Evolutionary conservation across 345 rosid species (phyloP).

Genomic region (Balakata baccata): DNA sequence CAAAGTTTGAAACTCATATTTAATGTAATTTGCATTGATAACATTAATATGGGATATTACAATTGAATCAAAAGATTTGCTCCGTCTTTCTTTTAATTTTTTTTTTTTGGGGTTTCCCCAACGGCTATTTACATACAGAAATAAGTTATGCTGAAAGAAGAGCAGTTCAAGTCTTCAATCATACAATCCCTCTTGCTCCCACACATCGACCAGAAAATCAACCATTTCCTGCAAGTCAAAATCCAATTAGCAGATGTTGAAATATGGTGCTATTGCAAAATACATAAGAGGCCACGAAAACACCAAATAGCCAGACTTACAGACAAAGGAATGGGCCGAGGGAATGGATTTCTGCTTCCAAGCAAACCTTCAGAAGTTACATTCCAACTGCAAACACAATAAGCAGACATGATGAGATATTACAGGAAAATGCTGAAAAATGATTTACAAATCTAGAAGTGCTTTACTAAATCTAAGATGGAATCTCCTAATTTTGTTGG

Average conservation of each 20-base stretch:
- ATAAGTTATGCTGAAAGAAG: background rate
- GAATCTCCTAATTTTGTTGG: background rate
- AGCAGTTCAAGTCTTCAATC: conserved; percentile 18
- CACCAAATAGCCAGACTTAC: conserved; percentile 37
- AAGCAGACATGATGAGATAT: background rate
- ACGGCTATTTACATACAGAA: conserved; percentile 18
- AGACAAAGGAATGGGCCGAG: conserved; percentile 63
- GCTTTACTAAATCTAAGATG: background rate
- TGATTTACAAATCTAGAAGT: no score
- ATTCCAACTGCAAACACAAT: conserved; percentile 46
- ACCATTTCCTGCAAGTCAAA: conserved; percentile 27
- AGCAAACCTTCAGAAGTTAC: conserved; percentile 63
- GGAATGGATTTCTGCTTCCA: conserved; percentile 54
- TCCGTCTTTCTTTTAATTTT: background rate
- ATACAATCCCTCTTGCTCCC: conserved; percentile 36
- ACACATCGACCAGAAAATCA: conserved; percentile 28
- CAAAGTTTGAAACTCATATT: no score
- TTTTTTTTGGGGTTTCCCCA: background rate
- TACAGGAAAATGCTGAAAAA: background rate
- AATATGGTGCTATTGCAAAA: background rate
- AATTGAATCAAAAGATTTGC: conserved; percentile 11
- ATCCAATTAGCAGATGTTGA: conserved; percentile 2
- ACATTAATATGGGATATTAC: conserved; percentile 6
- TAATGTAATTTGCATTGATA: no score
- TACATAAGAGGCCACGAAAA: background rate